phyloP scores from a whole-genome alignment of 805 yeast species.

The Candida qinlingensis region DNA sequence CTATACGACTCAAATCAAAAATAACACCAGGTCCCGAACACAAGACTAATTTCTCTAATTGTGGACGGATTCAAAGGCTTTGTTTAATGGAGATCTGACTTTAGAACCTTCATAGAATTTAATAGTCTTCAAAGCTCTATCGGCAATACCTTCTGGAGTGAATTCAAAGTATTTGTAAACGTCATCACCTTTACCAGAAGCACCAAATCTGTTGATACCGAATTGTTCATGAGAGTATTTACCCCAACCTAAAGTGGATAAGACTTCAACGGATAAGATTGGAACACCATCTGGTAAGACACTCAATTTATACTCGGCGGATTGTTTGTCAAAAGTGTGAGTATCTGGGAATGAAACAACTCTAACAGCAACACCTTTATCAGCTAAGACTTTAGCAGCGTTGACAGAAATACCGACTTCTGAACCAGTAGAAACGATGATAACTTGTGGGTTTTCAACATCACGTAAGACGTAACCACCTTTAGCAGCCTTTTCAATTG shows the following conservation, averaged over 20 bases:
- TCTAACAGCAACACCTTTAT: conserved; percentile 63
- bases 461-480: conserved; percentile 85
- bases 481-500: conserved; percentile 84
- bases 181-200: conserved; percentile 83
- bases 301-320: conserved; percentile 71
- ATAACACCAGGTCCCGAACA: no score
- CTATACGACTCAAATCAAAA: no score
- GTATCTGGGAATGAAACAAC: conserved; percentile 94
- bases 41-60: no score
- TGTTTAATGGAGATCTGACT: conserved; percentile 69
- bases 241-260: conserved; percentile 89
- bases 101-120: conserved; percentile 76
- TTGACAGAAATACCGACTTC: conserved; percentile 80
- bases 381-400: conserved; percentile 67
- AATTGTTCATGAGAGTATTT: conserved; percentile 95
- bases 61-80: conserved; percentile 55
- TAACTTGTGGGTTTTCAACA: conserved; percentile 60
- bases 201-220: conserved; percentile 95
- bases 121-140: conserved; percentile 75
- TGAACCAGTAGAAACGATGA: conserved; percentile 88
- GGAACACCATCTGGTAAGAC: conserved; percentile 96
- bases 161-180: conserved; percentile 83
- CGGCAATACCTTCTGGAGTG: conserved; percentile 89
- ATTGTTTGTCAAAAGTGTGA: conserved; percentile 81
- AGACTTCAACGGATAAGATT: conserved; percentile 87